These are phyloP conservation scores for Microbotryomycetes sp. DNA, from an alignment of 1,284 basidiomycete species.

Conservation along the genomic window DNA sequence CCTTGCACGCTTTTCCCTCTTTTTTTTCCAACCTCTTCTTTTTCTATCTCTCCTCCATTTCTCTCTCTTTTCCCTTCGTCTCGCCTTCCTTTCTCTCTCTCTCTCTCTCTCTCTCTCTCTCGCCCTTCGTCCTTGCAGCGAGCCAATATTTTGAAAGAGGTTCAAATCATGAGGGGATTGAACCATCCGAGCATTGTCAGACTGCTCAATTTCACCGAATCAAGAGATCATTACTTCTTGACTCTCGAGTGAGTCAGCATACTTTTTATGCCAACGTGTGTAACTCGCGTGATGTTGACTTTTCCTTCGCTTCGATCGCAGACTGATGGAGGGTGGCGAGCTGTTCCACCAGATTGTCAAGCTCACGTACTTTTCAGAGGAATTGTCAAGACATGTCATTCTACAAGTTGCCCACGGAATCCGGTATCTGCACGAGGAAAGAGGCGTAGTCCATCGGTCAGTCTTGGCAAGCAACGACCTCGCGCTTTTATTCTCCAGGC, in stretches of 20 bases:
- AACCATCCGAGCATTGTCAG: constrained; percentile 86
- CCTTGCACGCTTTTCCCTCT: background rate
- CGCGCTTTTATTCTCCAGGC: background rate
- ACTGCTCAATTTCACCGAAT: constrained; percentile 82
- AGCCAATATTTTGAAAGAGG: constrained; percentile 98
- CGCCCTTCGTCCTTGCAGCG: constrained; percentile 54
- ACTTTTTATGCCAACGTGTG: too few species aligned
- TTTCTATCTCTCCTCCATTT: background rate
- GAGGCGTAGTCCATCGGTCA: constrained; percentile 87
- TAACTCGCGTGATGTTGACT: constrained; percentile 2
- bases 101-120: background rate
- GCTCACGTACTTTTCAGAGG: constrained; percentile 96
- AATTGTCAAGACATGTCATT: constrained; percentile 90
- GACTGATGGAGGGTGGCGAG: constrained; percentile 95
- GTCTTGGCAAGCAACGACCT: constrained; percentile 13
- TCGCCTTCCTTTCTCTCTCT: constrained; percentile 30
- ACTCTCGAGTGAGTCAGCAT: constrained; percentile 60
- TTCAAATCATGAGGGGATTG: constrained; percentile 97
- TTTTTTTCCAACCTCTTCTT: background rate
- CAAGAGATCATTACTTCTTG: constrained; percentile 87
- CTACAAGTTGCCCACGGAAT: constrained; percentile 95
- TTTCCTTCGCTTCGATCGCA: constrained; percentile 2
- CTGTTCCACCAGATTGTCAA: constrained; percentile 99
- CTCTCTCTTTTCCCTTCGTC: constrained; percentile 9
- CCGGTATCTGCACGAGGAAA: constrained; percentile 92